Evolutionary conservation across 2,329 filamentous ascomycete species (phyloP), one percentile per base, ranked within the genome.

Genomic region (Phyllosticta capitalensis): DNA sequence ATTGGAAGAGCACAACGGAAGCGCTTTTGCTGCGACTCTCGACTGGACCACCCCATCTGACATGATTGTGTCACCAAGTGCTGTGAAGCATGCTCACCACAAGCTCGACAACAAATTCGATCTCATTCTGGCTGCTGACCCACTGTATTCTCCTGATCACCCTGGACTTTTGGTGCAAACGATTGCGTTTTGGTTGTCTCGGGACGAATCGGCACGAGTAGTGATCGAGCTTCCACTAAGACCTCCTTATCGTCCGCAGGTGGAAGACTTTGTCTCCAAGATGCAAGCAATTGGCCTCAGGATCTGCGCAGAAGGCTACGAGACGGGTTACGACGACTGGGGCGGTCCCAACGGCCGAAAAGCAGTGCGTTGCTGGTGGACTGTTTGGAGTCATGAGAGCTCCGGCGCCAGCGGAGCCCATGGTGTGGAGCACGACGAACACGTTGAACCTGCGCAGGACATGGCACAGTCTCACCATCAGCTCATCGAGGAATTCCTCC

Each of bases 91-190:
- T 33, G 49, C 53, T 59, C 45, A 59, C 52, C 51, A 55, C 28
- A 26, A 52, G 48, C 52, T 38, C 12, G 30, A 38, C 51, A 51
- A 24, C n/a, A 30, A 28, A 17, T 79, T 79, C 63, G 69, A 72
- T 12, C 76, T 96, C 58, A 84, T 97, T 51, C 79, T 99, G 2
- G 90, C 85, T 1, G 90, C 92, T 2, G 94, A 99, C 71, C 83
- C 90, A 0, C 77, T 99, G 20, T 97, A 97, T 73, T 90, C 92
- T 52, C 81, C 91, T 54, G 81, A 88, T 3, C 94, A 97, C 68
- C 90, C 92, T 0, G 74, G 72, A 2, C 82, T 94, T 67, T 80
- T 97, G 21, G 84, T 86, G 0, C 78, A 84, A 14, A 86, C 89
- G 14, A 85, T 97, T 52, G 74, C 79, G 9, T 75, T 80, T 48